Conservation (phyloP, 2,329 filamentous ascomycete species). For the Sporothrix inflata region DNA sequence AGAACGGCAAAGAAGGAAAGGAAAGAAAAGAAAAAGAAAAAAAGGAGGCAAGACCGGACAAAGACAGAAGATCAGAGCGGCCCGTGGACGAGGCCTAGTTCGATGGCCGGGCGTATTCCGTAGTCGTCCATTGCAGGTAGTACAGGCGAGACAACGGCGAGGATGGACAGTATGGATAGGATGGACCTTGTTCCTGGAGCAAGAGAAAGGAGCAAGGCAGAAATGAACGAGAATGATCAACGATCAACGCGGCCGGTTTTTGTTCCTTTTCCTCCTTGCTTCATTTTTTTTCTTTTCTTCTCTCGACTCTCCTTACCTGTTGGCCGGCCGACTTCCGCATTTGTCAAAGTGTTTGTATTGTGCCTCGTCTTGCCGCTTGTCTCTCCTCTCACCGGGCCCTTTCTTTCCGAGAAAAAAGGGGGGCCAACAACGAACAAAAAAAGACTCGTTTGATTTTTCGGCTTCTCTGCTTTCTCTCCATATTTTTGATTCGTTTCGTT, state of each 20-base stretch:
- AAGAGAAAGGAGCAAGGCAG: constrained; percentile 10
- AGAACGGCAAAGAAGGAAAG: not conserved
- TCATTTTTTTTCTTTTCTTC: too few relatives aligned
- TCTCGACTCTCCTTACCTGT: too few relatives aligned
- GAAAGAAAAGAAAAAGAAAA: not conserved
- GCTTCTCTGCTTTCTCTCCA: not conserved
- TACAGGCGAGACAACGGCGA: not conserved
- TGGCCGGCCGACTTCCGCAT: not conserved
- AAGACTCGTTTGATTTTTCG: constrained; percentile 8
- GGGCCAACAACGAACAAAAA: not conserved
- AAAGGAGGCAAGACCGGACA: too few relatives aligned
- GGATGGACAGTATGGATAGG: not conserved
- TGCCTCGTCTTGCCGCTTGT: not conserved
- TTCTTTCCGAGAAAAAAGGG: constrained; percentile 5
- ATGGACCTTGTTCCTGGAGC: constrained; percentile 8
- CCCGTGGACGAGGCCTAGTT: constrained; percentile 7
- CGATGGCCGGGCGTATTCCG: constrained; percentile 12
- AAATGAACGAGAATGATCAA: not conserved
- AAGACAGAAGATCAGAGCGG: constrained; percentile 10
- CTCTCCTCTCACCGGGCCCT: not conserved
- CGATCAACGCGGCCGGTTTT: not conserved
- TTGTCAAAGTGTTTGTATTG: not conserved
- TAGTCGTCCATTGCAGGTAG: not conserved
- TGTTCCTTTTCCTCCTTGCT: not conserved
- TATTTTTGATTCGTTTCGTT: not conserved